A percentile compares a stretch with the other conserved stretches of the same genome.
Evolutionary conservation across 2,329 filamentous ascomycete genomes (phyloP).

Genomic region (Fusarium mexicanum): DNA sequence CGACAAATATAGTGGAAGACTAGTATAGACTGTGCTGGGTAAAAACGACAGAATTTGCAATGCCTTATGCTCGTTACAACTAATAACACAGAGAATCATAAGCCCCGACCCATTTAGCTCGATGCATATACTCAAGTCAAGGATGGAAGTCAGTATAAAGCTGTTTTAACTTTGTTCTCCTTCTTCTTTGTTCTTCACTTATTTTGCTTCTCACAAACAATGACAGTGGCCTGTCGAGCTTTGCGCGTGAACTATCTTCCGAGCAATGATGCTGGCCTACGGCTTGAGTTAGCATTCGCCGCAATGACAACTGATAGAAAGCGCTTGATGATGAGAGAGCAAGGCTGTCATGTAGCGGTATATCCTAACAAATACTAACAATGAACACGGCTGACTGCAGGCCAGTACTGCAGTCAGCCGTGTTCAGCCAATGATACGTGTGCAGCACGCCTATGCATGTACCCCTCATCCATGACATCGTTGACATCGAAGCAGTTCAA

Average conservation of each 20-base stretch:
- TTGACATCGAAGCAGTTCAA: not conserved
- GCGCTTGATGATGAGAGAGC: fast-evolving
- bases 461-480: not conserved
- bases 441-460: not conserved
- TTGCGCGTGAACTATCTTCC: fast-evolving
- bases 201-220: not conserved
- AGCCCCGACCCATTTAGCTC: fast-evolving
- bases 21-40: not conserved
- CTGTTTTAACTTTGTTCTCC: fast-evolving
- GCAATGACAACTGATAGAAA: not conserved
- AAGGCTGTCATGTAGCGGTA: not conserved
- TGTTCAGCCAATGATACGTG: not conserved
- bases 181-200: too few species aligned
- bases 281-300: not conserved
- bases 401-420: too few species aligned
- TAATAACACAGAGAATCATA: too few species aligned
- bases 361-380: not conserved
- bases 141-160: too few species aligned
- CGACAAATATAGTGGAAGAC: fast-evolving
- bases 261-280: not conserved
- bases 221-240: fast-evolving
- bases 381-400: too few species aligned
- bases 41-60: too few species aligned
- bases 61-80: too few species aligned
- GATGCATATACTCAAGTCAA: not conserved